Percentiles rank a stretch among this genome's conserved stretches.
phyloP scores from a whole-genome alignment of 176 grass and related monocot genomes.

The Phoenix roebelenii region DNA sequence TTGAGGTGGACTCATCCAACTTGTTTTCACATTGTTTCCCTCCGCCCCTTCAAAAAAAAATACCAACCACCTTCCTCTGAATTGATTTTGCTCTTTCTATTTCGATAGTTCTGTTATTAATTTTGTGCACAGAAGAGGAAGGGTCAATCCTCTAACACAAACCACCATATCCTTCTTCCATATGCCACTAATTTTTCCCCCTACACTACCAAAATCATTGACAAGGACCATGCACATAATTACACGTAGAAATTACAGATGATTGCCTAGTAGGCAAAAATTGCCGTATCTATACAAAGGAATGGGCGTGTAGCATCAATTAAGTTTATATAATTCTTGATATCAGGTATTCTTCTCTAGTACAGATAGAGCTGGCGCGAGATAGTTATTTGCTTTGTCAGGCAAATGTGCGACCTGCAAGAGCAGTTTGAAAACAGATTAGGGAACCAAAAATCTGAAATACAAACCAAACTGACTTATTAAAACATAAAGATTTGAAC shows the following conservation, averaged over 20 bases:
- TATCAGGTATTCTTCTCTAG: conserved; percentile 92
- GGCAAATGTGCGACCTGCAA: conserved; percentile 92
- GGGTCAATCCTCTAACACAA: too few species aligned
- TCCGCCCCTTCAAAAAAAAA: too few species aligned
- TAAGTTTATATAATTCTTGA: background rate
- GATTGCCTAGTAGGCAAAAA: background rate
- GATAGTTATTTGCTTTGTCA: conserved; percentile 98
- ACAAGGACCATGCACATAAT: conserved; percentile 2
- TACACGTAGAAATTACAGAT: conserved; percentile 3
- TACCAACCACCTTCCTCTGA: too few species aligned
- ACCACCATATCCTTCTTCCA: too few species aligned
- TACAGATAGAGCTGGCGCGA: conserved; percentile 84
- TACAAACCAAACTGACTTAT: too few species aligned
- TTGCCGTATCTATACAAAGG: background rate
- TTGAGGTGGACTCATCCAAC: too few species aligned
- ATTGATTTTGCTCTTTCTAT: too few species aligned
- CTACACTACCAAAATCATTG: background rate
- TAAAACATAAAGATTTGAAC: too few species aligned
- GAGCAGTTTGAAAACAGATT: background rate
- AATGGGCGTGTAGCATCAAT: background rate
- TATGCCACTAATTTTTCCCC: too few species aligned
- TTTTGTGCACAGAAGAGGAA: too few species aligned
- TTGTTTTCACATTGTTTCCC: too few species aligned
- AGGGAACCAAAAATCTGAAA: background rate
- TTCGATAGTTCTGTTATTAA: too few species aligned